Percentiles rank a stretch among this genome's conserved stretches.
These are phyloP conservation scores for Cryphonectria parasitica DNA, from an alignment of 2,329 filamentous ascomycete species.

Conservation along the genomic window DNA sequence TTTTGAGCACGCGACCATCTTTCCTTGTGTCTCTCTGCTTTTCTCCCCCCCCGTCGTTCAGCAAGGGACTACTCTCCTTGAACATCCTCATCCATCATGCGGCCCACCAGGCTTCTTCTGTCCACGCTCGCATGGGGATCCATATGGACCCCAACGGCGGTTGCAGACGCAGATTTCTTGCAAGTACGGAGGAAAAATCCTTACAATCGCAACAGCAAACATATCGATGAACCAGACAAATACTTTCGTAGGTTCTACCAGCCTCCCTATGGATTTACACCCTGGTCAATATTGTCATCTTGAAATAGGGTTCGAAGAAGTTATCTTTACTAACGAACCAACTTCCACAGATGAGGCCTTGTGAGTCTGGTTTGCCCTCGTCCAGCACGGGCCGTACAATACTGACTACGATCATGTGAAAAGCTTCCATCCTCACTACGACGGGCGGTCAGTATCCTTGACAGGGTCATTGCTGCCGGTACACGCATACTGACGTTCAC, in stretches of 20 bases:
- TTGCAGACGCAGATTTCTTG: slow-evolving; percentile 31
- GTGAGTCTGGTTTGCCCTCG: slow-evolving; percentile 24
- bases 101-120: slow-evolving; percentile 24
- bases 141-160: slow-evolving; percentile 12
- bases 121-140: slow-evolving; percentile 27
- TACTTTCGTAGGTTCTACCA: slow-evolving; percentile 42
- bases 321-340: background rate
- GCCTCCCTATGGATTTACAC: background rate
- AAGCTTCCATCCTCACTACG: slow-evolving; percentile 44
- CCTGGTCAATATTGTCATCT: too few relatives aligned
- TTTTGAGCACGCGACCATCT: background rate
- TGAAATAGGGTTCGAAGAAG: too few relatives aligned
- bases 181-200: slow-evolving; percentile 34
- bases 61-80: too few relatives aligned
- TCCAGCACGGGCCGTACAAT: background rate
- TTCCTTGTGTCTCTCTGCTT: background rate
- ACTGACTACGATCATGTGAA: slow-evolving; percentile 3
- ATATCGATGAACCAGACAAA: slow-evolving; percentile 32
- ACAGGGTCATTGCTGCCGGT: slow-evolving; percentile 13
- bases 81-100: slow-evolving; percentile 27
- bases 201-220: slow-evolving; percentile 32
- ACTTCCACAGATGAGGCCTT: slow-evolving; percentile 30
- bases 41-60: background rate
- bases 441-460: slow-evolving; percentile 38
- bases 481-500: slow-evolving; percentile 22